Conservation (phyloP, 2,329 filamentous ascomycete genomes). For the Ascochyta clinopodiicola region DNA sequence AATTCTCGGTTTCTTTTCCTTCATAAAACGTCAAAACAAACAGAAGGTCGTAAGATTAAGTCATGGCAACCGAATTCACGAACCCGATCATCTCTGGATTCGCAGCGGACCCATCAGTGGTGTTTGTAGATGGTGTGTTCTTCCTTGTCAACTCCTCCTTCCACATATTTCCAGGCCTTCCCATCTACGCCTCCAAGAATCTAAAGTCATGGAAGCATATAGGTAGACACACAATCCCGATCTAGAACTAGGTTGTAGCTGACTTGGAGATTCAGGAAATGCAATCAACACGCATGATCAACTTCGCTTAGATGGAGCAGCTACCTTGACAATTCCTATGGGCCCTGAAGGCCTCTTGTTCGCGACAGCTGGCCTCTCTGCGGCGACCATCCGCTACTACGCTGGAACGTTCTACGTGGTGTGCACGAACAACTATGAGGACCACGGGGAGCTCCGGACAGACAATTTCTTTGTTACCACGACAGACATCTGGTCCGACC, state of each 20-base stretch:
- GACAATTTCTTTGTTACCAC: conserved; percentile 34
- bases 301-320: conserved; percentile 55
- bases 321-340: no score
- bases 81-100: conserved; percentile 55
- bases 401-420: conserved; percentile 26
- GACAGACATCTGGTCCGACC: conserved; percentile 15
- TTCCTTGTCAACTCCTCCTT: conserved; percentile 60
- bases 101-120: conserved; percentile 56
- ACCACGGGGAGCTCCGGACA: conserved; percentile 39
- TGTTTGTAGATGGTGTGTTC: conserved; percentile 53
- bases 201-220: conserved; percentile 57
- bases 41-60: no score
- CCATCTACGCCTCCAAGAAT: conserved; percentile 58
- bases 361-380: conserved; percentile 29
- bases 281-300: conserved; percentile 56
- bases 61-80: no score
- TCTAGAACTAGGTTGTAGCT: no score
- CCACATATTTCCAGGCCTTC: conserved; percentile 58
- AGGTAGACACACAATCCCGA: conserved; percentile 3
- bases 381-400: conserved; percentile 24
- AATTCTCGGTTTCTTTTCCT: no score
- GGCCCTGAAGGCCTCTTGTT: conserved; percentile 15
- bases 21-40: no score
- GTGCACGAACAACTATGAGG: conserved; percentile 46
- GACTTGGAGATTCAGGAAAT: no score